Evolutionary conservation across 306 rosid genomes (phyloP), one percentile per base, ranked within the genome.

Genomic region (Senna siamea): DNA sequence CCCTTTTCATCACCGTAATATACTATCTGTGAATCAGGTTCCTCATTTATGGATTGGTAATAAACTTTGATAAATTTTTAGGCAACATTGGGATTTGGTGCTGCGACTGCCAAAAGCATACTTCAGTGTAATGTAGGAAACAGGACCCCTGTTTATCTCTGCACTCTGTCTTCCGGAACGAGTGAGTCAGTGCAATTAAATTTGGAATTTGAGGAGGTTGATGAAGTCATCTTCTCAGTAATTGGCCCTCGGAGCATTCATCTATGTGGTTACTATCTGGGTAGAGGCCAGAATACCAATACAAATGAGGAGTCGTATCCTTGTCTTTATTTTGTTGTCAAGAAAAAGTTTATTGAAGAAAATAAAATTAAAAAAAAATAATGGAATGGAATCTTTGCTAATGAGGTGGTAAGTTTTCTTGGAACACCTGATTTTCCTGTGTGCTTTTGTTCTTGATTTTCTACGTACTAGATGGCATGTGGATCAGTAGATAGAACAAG

Each of bases 111-210:
- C 4, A 91, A 83, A 76, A 89, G 98, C 62, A 82, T 82, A 14
- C 89, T 93, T 75, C 98, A 93, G 78, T 93, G 98, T 77, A 93
- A 93, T 70, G 88, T 91, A 1, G 98, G 98, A 60, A 82, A 81
- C 74, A 85, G 63, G 52, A 91, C 92, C 55, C 98, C 98, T 57
- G 89, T 93, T 17, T 89, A 82, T 77, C 76, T 94, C 0, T 93
- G 98, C 73, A 83, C 90, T 47, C 85, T 89, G 83, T 85, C 83
- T 82, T 96, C 97, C 5, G 86, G 78, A 62, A 87, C n/a, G 77
- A 51, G 70, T 0, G 98, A 93, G 80, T 91, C 94, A 3, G 69
- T 89, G 87, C 98, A 89, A 38, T 76, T 93, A 8, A 87, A 89
- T 73, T 71, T 93, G 88, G 98, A 93, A 78, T 79, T 91, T 22